Conservation (phyloP, 1,284 basidiomycete species). For the Schizophyllum commune region DNA sequence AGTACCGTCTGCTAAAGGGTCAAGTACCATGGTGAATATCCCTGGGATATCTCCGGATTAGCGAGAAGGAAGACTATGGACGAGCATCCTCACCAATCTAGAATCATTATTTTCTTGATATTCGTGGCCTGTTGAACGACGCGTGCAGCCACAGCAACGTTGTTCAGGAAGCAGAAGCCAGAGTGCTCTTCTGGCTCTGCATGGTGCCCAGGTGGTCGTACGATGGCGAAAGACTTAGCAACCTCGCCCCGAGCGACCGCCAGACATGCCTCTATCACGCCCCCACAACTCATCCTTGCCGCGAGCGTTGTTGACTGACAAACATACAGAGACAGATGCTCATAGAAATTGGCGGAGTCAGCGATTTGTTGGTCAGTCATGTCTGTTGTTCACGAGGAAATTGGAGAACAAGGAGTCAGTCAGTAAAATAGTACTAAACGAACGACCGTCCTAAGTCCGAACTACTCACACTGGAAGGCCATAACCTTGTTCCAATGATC, state of each 20-base stretch:
- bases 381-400: constrained; percentile 33
- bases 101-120: constrained; percentile 78
- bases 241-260: constrained; percentile 81
- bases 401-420: constrained; percentile 2
- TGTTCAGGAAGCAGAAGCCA: constrained; percentile 99
- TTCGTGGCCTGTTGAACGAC: constrained; percentile 67
- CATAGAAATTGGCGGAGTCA: constrained; percentile 75
- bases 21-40: constrained; percentile 90
- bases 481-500: constrained; percentile 90
- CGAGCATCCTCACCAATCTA: constrained; percentile 79
- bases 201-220: constrained; percentile 96
- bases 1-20: no score
- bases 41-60: constrained; percentile 38
- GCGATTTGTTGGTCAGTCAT: constrained; percentile 67
- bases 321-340: constrained; percentile 88
- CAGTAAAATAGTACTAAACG: background rate
- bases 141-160: constrained; percentile 88
- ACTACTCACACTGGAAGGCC: constrained; percentile 61
- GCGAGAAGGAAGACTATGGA: background rate
- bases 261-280: constrained; percentile 86
- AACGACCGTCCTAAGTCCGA: background rate
- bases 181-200: constrained; percentile 97
- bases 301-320: constrained; percentile 79
- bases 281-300: constrained; percentile 87
- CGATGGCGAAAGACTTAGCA: constrained; percentile 89